These are phyloP conservation scores for Cyathus striatus DNA, from an alignment of 768 basidiomycete species.

Conservation along the genomic window DNA sequence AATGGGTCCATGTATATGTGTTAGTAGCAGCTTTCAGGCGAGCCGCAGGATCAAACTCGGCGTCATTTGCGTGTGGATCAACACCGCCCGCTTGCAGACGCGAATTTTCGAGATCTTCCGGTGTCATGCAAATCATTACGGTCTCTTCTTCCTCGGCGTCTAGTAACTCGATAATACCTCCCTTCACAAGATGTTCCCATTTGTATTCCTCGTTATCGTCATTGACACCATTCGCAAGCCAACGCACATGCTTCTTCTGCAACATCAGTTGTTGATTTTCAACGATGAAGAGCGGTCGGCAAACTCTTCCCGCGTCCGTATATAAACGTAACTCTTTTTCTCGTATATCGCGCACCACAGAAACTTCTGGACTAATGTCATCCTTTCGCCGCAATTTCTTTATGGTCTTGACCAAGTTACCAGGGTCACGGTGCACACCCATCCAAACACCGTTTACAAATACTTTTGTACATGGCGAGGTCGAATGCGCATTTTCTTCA, in stretches of 20 bases:
- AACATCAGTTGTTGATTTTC: slow-evolving; percentile 83
- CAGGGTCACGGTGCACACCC: slow-evolving; percentile 95
- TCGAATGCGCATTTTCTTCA: slow-evolving; percentile 87
- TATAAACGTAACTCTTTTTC: slow-evolving; percentile 92
- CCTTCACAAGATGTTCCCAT: slow-evolving; percentile 83
- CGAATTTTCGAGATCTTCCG: slow-evolving; percentile 89
- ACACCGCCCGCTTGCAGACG: slow-evolving; percentile 58
- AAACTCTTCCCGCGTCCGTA: slow-evolving; percentile 95
- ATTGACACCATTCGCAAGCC: slow-evolving; percentile 53
- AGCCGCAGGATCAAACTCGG: slow-evolving; percentile 80
- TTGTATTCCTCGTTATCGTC: slow-evolving; percentile 65
- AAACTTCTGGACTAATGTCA: slow-evolving; percentile 94
- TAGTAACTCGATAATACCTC: slow-evolving; percentile 87
- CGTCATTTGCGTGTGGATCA: slow-evolving; percentile 55
- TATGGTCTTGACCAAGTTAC: slow-evolving; percentile 88
- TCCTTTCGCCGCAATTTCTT: slow-evolving; percentile 90
- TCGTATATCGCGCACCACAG: slow-evolving; percentile 95
- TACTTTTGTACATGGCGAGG: slow-evolving; percentile 86
- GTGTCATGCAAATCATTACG: slow-evolving; percentile 99
- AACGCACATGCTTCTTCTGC: slow-evolving; percentile 79
- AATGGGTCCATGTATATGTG: slow-evolving; percentile 95
- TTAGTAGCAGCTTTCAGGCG: slow-evolving; percentile 81
- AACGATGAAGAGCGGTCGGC: slow-evolving; percentile 95
- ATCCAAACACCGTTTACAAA: slow-evolving; percentile 99
- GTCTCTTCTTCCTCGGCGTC: slow-evolving; percentile 99